phyloP scores from a whole-genome alignment of 495 filamentous ascomycete species.

The Lichina pygmaea region DNA sequence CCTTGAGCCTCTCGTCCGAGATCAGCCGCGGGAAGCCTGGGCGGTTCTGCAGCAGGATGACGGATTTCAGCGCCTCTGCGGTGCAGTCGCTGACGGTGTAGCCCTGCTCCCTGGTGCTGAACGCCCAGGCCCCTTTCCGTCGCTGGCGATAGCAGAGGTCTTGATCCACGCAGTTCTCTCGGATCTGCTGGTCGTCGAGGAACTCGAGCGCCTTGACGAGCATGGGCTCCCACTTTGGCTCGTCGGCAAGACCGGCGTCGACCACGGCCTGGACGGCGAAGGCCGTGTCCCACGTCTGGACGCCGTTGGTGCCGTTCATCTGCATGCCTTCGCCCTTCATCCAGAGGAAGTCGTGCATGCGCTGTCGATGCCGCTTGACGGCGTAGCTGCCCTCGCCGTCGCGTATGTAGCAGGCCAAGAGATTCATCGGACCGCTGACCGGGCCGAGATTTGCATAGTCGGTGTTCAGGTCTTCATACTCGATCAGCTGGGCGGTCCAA shows the following conservation, averaged over 20 bases:
- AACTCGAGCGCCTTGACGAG: constrained; percentile 62
- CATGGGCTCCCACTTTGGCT: constrained; percentile 61
- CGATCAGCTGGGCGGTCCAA: constrained; percentile 50
- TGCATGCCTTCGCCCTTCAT: constrained; percentile 80
- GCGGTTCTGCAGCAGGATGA: constrained; percentile 59
- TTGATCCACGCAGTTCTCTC: constrained; percentile 56
- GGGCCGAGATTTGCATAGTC: constrained; percentile 68
- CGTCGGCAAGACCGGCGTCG: constrained; percentile 50
- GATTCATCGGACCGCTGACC: constrained; percentile 73
- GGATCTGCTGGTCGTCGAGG: constrained; percentile 75
- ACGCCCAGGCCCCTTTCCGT: constrained; percentile 84
- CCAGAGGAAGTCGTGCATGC: constrained; percentile 73
- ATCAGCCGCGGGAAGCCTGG: constrained; percentile 52
- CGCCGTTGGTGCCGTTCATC: constrained; percentile 85
- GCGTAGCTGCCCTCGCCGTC: constrained; percentile 57
- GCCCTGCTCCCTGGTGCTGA: constrained; percentile 73
- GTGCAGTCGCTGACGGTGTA: constrained; percentile 92
- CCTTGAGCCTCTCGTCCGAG: constrained; percentile 46
- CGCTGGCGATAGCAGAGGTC: constrained; percentile 71
- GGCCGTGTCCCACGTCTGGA: constrained; percentile 87
- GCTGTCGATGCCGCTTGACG: constrained; percentile 52
- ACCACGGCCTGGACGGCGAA: constrained; percentile 63
- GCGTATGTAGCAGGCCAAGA: constrained; percentile 53
- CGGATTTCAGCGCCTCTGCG: constrained; percentile 66
- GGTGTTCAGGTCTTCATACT: constrained; percentile 78